Base-by-base conservation (phyloP, 768 basidiomycete genomes). In the Termitomyces heimii region DNA sequence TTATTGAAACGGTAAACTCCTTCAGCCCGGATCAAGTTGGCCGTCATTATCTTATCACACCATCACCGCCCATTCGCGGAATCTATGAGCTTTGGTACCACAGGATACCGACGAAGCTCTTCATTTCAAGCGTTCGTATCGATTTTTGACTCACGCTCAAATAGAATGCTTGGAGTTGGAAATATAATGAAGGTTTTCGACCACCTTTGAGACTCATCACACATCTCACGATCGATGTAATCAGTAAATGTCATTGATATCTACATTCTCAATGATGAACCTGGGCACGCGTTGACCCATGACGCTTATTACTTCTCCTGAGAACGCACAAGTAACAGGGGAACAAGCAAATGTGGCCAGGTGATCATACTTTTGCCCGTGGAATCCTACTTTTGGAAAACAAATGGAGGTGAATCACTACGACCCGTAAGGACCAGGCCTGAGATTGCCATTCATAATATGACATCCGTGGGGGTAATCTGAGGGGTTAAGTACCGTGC, bases 31-130 rank as follows among this genome's bases (percentile, higher is more conserved):
- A 65, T 65, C 64, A 63, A 50, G 53, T 54, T 59, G 57, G 29
- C 58, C 58, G 63, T 45, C 14, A 45, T 56, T 56, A 57, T 62
- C 60, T 66, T 66, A 66, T 66, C 61, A 57, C 32, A 20, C 4
- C 58, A 66, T 65, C 63, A 55, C 56, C 57, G 55, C 59, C 64
- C 64, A 53, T 43, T 49, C 55, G 60, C 57, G 56, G 46, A 53
- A 51, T 42, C 48, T 39, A 43, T 48, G 53, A 45, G 42, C 50
- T 60, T 56, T 60, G 37, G 44, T 22, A 31, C 31, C 31, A 24
- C 39, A 52, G 43, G 45, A 34, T 31, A 31, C 35, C 22, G 22
- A 43, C 43, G 31, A 29, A 47, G 31, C 18, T 47, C 18, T 34
- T 51, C 29, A 55, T 32, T 52, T 24, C 24, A 37, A 12, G 24